Evolutionary conservation across 805 yeast species (phyloP), one percentile per base, ranked within the genome.

Genomic region (Yamadazyma sp.): DNA sequence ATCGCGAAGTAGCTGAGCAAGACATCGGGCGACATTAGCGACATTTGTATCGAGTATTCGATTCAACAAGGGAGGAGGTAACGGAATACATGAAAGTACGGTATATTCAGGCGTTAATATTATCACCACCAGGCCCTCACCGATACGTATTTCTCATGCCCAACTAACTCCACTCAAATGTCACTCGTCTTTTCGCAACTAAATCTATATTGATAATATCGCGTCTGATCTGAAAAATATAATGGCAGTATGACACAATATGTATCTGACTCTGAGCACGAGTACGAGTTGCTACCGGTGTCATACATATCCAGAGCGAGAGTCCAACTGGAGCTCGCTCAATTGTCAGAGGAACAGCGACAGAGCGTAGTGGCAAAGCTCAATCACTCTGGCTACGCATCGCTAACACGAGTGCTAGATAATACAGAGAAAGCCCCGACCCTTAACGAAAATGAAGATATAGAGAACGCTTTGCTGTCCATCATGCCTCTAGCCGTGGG

Each of bases 261-360:
- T 38, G 46, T 60, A 21, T 53, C 66, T 24, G 64, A 59, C 47
- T 59, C 64, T 33, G 64, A 59, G 32, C 50, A 47, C 29, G 64
- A 58, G 14, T 47, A 39, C 8, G 41, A 33, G 19, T 49, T n/a
- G 41, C 32, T 30, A 26, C 40, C 35, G 14, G 27, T 20, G 19
- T 18, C 40, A n/a, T 33, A 19, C 24, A 23, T 39, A n/a, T 39
- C 44, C 6, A 18, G 38, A 31, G 28, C 16, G 12, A 28, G 22
- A 23, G 42, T 35, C 4, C 28, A 21, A 20, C 17, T 20, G 8
- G 22, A 30, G 16, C 25, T 30, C 7, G 19, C 33, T n/a, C 19
- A 13, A 30, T 25, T 30, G 20, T 17, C 25, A 11, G 16, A 30
- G 3, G 25, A 30, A 5, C n/a, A 30, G 20, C 24, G 25, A 20